Conservation (phyloP, 257 asterid species). For the Solanum stenotomum region DNA sequence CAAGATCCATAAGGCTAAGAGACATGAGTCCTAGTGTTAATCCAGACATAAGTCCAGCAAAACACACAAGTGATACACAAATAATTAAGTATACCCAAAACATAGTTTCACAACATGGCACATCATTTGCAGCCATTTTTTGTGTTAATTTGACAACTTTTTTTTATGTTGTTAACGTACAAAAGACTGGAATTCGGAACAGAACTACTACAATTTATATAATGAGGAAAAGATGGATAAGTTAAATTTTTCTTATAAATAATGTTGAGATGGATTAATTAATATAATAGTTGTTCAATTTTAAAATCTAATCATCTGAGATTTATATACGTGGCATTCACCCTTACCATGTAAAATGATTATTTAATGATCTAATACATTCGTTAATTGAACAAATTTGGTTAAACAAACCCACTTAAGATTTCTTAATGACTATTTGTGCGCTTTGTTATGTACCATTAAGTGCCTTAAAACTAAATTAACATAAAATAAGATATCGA, state of each 20-base stretch:
- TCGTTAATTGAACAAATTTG: not conserved
- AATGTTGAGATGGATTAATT: not conserved
- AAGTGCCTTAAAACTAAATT: not conserved
- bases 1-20: slow-evolving; percentile 85
- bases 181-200: not conserved
- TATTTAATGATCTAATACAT: not conserved
- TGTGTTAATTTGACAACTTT: not conserved
- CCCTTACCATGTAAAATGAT: not conserved
- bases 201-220: not conserved
- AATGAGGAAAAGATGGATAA: not conserved
- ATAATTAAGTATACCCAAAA: slow-evolving; percentile 69
- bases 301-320: not conserved
- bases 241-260: not conserved
- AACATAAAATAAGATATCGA: too few species aligned
- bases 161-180: not conserved
- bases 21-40: slow-evolving; percentile 90
- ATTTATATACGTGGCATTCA: not conserved
- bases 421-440: not conserved
- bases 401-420: not conserved
- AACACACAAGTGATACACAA: slow-evolving; percentile 50
- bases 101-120: slow-evolving; percentile 84
- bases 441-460: not conserved
- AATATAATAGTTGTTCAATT: not conserved
- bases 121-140: slow-evolving; percentile 86
- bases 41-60: slow-evolving; percentile 95